phyloP scores from a whole-genome alignment of 2,329 filamentous ascomycete genomes.

The Pseudogymnoascus sp. region DNA sequence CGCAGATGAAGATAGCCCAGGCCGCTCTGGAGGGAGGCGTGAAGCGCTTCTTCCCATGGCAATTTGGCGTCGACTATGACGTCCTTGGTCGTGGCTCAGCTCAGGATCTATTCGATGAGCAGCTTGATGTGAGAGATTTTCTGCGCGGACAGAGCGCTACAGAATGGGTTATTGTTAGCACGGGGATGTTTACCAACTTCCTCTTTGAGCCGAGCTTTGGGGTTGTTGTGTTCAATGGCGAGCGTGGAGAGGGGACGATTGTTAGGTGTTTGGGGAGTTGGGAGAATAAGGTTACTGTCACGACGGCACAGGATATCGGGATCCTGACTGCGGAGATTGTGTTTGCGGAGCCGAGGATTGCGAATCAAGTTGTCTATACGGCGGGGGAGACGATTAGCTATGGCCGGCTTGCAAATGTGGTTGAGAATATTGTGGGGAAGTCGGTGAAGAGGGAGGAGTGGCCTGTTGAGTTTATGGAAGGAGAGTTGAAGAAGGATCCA shows the following conservation, averaged over 20 bases:
- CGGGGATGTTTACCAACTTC: conserved; percentile 65
- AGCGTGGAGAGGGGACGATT: conserved; percentile 37
- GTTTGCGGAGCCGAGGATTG: conserved; percentile 32
- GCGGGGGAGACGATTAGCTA: conserved; percentile 60
- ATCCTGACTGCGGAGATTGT: conserved; percentile 50
- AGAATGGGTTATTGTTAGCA: conserved; percentile 60
- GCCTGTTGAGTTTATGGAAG: conserved; percentile 38
- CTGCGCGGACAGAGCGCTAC: conserved; percentile 43
- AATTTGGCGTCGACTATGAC: conserved; percentile 69
- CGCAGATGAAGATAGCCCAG: conserved; percentile 49
- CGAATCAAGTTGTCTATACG: conserved; percentile 44
- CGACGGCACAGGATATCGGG: conserved; percentile 58
- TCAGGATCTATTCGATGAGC: conserved; percentile 63
- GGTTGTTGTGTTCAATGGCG: conserved; percentile 44
- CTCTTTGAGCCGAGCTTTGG: conserved; percentile 59
- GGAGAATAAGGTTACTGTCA: conserved; percentile 57
- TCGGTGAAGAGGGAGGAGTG: conserved; percentile 45
- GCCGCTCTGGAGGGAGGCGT: conserved; percentile 48
- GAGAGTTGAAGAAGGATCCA: conserved; percentile 41
- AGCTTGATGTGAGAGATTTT: conserved; percentile 50
- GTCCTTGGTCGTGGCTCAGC: conserved; percentile 50
- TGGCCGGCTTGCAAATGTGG: conserved; percentile 42
- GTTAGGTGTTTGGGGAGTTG: conserved; percentile 54
- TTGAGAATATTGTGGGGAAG: conserved; percentile 39
- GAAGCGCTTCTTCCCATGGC: conserved; percentile 60